These are phyloP conservation scores for Linum trigynum DNA, from an alignment of 345 rosid species.

Conservation along the genomic window DNA sequence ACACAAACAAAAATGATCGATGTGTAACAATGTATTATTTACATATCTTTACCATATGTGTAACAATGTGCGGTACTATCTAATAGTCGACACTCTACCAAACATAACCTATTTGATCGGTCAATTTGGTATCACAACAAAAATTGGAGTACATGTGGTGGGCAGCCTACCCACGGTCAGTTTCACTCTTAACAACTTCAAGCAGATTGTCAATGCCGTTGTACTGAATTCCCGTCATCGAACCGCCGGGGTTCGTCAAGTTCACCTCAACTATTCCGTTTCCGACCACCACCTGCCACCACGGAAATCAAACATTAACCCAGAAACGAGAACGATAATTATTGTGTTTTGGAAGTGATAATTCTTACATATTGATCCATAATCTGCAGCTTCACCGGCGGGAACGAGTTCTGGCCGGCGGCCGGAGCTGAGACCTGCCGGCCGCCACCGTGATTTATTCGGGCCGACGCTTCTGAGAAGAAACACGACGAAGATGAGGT, in stretches of 20 bases:
- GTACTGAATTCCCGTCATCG: background rate
- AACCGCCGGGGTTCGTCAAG: conserved; percentile 1
- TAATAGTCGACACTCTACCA: no score
- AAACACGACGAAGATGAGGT: background rate
- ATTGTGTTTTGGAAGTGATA: background rate
- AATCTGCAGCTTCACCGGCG: conserved; percentile 36
- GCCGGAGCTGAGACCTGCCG: background rate
- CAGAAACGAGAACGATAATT: background rate
- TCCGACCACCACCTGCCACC: conserved; percentile 6
- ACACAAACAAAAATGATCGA: no score
- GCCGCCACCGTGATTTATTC: background rate
- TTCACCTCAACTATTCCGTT: conserved; percentile 2
- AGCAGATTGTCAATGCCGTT: conserved; percentile 9
- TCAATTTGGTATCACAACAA: no score
- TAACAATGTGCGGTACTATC: no score
- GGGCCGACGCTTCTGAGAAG: background rate
- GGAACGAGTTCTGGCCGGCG: background rate
- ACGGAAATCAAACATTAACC: background rate
- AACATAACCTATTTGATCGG: no score
- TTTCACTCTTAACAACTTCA: conserved; percentile 5
- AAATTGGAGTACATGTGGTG: no score
- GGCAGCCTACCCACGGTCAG: background rate
- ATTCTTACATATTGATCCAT: conserved; percentile 44
- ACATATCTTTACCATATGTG: no score
- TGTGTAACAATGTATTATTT: no score